Conservation (phyloP, 805 yeast species). For the Spathaspora sp. region DNA sequence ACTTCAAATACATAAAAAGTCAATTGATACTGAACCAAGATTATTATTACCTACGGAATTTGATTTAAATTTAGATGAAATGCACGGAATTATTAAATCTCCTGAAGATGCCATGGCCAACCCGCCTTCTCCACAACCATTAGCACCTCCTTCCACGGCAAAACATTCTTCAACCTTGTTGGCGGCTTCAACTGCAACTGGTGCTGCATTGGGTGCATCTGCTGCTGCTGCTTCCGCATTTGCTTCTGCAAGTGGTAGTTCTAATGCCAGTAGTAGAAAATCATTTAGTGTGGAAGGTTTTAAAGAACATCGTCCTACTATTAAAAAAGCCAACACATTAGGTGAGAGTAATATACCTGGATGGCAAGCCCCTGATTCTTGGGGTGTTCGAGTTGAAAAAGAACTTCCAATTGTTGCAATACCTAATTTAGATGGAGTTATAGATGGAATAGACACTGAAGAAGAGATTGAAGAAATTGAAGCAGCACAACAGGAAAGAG, state of each 20-base stretch:
- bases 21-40: background rate
- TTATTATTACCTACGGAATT: slow-evolving; percentile 17
- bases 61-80: slow-evolving; percentile 47
- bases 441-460: slow-evolving; percentile 1
- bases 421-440: background rate
- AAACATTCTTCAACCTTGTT: background rate
- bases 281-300: background rate
- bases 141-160: no score
- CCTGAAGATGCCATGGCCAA: background rate
- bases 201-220: background rate
- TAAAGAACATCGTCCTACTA: background rate
- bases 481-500: background rate
- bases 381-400: slow-evolving; percentile 38
- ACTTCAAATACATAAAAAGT: background rate
- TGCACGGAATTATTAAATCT: slow-evolving; percentile 46
- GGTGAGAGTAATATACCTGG: background rate
- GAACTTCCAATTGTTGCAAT: background rate
- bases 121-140: background rate
- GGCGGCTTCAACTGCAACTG: background rate
- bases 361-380: slow-evolving; percentile 48
- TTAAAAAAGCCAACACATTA: background rate
- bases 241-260: background rate
- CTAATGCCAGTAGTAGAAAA: background rate
- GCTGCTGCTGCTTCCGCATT: background rate
- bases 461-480: slow-evolving; percentile 1